These are phyloP conservation scores for Elsinoe necatrix DNA, from an alignment of 2,329 filamentous ascomycete genomes.

Conservation along the genomic window DNA sequence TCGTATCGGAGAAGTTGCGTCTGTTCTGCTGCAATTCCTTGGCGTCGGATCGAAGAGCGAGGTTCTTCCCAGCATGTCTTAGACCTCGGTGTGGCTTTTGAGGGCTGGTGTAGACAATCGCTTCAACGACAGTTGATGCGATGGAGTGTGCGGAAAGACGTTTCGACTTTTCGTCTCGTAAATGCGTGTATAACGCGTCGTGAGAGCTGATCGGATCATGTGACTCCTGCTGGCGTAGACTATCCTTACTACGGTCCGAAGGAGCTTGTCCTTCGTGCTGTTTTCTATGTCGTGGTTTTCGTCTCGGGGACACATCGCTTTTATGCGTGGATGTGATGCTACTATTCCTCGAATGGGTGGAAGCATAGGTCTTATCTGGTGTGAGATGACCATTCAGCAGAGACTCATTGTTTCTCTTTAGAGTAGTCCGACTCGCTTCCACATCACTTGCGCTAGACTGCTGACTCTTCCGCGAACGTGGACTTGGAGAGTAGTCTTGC, in stretches of 20 bases:
- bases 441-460: not conserved
- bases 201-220: slow-evolving; percentile 17
- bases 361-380: not conserved
- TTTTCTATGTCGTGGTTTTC: slow-evolving; percentile 11
- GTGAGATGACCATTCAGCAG: not conserved
- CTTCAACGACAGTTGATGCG: slow-evolving; percentile 47
- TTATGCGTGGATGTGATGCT: slow-evolving; percentile 22
- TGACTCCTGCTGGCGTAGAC: slow-evolving; percentile 32
- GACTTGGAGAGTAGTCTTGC: not conserved
- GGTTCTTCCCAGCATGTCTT: slow-evolving; percentile 47
- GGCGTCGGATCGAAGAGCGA: slow-evolving; percentile 40
- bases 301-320: slow-evolving; percentile 37
- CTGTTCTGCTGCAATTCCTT: slow-evolving; percentile 33
- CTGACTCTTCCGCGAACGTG: not conserved
- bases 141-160: slow-evolving; percentile 45
- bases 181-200: slow-evolving; percentile 22
- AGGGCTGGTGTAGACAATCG: slow-evolving; percentile 45
- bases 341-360: slow-evolving; percentile 7
- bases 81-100: slow-evolving; percentile 32
- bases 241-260: slow-evolving; percentile 42
- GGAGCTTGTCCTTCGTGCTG: slow-evolving; percentile 20
- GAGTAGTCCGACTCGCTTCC: too few relatives aligned
- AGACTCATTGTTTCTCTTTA: not conserved
- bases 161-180: slow-evolving; percentile 29
- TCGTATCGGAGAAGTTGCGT: slow-evolving; percentile 37